These are phyloP conservation scores for Mycosarcoma maydis DNA, from an alignment of 1,284 basidiomycete genomes.

Conservation along the genomic window DNA sequence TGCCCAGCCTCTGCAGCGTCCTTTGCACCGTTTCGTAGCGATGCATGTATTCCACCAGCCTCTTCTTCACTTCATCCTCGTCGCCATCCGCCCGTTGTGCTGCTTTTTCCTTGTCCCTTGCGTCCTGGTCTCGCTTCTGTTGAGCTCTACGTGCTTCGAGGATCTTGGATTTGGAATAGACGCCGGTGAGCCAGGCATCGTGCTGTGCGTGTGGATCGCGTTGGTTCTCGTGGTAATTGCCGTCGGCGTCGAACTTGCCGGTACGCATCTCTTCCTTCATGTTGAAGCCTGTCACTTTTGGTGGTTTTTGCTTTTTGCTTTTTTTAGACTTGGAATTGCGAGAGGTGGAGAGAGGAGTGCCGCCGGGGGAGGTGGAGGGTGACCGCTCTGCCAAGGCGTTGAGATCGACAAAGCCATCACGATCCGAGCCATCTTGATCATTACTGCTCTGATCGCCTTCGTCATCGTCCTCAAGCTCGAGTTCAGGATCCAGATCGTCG, in stretches of 20 bases:
- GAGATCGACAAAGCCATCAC: slow-evolving; percentile 33
- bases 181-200: slow-evolving; percentile 91
- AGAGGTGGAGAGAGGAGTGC: slow-evolving; percentile 12
- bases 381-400: slow-evolving; percentile 53
- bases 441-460: slow-evolving; percentile 21
- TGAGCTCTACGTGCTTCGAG: slow-evolving; percentile 76
- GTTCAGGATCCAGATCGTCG: slow-evolving; percentile 55
- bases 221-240: slow-evolving; percentile 82
- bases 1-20: slow-evolving; percentile 85
- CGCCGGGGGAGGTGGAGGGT: slow-evolving; percentile 47
- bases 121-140: slow-evolving; percentile 72
- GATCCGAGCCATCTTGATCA: slow-evolving; percentile 26
- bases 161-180: slow-evolving; percentile 83
- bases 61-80: slow-evolving; percentile 72
- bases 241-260: slow-evolving; percentile 94
- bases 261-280: slow-evolving; percentile 99
- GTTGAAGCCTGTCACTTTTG: slow-evolving; percentile 94
- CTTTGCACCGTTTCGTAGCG: slow-evolving; percentile 90
- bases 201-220: slow-evolving; percentile 87
- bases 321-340: slow-evolving; percentile 12
- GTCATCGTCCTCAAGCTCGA: slow-evolving; percentile 60
- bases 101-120: slow-evolving; percentile 67
- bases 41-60: slow-evolving; percentile 75
- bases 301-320: slow-evolving; percentile 71
- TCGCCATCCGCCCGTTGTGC: slow-evolving; percentile 77